phyloP scores from a whole-genome alignment of 768 basidiomycete species.

The Trametes meyenii region DNA sequence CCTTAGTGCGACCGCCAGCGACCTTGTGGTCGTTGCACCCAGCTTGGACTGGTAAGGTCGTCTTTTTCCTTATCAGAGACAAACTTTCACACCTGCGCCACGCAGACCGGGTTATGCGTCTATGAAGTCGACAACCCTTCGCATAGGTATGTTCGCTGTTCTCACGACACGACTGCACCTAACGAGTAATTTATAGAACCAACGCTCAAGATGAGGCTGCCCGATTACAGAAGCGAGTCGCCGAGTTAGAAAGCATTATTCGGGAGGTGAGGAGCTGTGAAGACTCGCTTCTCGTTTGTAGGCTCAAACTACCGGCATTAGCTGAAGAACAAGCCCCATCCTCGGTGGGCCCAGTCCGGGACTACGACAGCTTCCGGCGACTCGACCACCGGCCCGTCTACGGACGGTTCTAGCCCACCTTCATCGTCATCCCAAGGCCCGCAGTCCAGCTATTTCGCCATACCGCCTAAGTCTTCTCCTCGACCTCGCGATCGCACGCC shows the following conservation, averaged over 20 bases:
- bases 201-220: conserved; percentile 60
- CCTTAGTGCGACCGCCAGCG: conserved; percentile 50
- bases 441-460: conserved; percentile 10
- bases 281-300: not conserved
- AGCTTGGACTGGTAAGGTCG: conserved; percentile 41
- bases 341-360: conserved; percentile 52
- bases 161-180: not conserved
- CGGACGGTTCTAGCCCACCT: not conserved
- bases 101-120: conserved; percentile 77
- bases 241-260: conserved; percentile 82
- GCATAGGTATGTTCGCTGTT: conserved; percentile 42
- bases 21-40: conserved; percentile 49
- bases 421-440: not conserved
- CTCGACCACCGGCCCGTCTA: not conserved
- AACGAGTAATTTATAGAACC: not conserved
- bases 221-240: conserved; percentile 71
- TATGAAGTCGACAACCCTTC: conserved; percentile 82
- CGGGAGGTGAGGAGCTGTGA: conserved; percentile 54
- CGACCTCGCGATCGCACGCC: conserved; percentile 1
- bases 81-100: not conserved
- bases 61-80: not conserved
- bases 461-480: conserved; percentile 2
- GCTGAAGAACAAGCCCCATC: conserved; percentile 76
- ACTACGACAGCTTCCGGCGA: conserved; percentile 1
- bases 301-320: conserved; percentile 31